Evolutionary conservation across 306 rosid genomes (phyloP).

Genomic region (Quercus ilex): DNA sequence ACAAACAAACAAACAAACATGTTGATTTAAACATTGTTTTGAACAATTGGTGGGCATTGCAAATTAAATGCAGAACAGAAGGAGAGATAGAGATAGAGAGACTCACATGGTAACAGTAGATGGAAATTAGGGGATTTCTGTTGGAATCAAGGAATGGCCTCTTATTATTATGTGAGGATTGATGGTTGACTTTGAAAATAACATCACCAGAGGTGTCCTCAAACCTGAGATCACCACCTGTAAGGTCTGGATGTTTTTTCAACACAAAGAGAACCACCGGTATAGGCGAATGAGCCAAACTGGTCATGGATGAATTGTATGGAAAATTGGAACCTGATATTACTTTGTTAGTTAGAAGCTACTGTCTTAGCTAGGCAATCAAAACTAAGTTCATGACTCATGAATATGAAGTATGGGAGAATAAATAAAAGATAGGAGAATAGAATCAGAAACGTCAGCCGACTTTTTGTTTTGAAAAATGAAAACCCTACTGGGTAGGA

Average conservation of each 20-base stretch:
- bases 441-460: too few relatives aligned
- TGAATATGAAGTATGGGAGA: too few relatives aligned
- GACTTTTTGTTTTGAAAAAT: too few relatives aligned
- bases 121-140: slow-evolving; percentile 52
- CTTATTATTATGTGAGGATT: slow-evolving; percentile 26
- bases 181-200: slow-evolving; percentile 46
- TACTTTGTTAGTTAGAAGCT: too few relatives aligned
- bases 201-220: slow-evolving; percentile 37
- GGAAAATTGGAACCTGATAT: too few relatives aligned
- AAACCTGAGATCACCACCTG: slow-evolving; percentile 53
- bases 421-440: too few relatives aligned
- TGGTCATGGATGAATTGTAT: neutral
- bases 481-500: too few relatives aligned
- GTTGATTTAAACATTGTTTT: too few relatives aligned
- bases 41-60: too few relatives aligned
- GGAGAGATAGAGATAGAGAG: neutral
- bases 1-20: too few relatives aligned
- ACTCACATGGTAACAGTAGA: slow-evolving; percentile 43
- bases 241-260: slow-evolving; percentile 48
- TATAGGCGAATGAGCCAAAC: slow-evolving; percentile 30
- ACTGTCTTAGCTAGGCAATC: too few relatives aligned
- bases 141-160: slow-evolving; percentile 46
- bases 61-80: neutral
- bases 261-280: slow-evolving; percentile 76
- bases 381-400: too few relatives aligned